Percentiles rank a stretch among this genome's conserved stretches.
phyloP scores from a whole-genome alignment of 768 basidiomycete genomes.

The Boletus insuetus region DNA sequence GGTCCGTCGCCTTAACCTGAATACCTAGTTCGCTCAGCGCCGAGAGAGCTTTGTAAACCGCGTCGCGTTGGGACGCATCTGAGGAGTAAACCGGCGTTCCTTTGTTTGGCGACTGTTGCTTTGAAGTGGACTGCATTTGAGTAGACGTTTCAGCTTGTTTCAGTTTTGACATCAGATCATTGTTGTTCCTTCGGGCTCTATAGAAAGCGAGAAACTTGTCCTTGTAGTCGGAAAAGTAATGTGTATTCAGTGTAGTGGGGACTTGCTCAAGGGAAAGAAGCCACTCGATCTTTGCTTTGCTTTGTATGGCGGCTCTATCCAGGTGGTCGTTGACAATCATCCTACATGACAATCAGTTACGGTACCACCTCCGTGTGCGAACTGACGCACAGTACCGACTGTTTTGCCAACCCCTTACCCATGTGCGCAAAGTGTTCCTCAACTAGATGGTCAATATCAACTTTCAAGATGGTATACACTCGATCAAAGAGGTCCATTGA shows the following conservation, averaged over 20 bases:
- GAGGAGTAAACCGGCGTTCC: too few relatives aligned
- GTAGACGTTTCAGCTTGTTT: not conserved
- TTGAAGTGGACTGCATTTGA: not conserved
- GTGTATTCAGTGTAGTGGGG: constrained; percentile 48
- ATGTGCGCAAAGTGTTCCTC: constrained; percentile 46
- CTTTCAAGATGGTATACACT: constrained; percentile 35
- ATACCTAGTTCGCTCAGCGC: constrained; percentile 21
- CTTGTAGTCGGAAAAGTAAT: constrained; percentile 46
- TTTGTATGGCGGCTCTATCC: constrained; percentile 36
- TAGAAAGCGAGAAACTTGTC: constrained; percentile 49
- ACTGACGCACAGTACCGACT: constrained; percentile 41
- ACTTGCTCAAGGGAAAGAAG: constrained; percentile 43
- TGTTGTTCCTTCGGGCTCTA: constrained; percentile 28
- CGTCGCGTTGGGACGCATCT: too few relatives aligned
- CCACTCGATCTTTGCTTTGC: constrained; percentile 43
- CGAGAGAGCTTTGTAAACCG: constrained; percentile 30
- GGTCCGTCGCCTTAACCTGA: constrained; percentile 36
- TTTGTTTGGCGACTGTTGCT: too few relatives aligned
- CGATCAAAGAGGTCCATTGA: constrained; percentile 40
- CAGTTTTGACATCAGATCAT: constrained; percentile 1
- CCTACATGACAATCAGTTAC: constrained; percentile 26
- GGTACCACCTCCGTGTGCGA: not conserved
- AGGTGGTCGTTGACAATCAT: constrained; percentile 47
- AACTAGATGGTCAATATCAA: constrained; percentile 41
- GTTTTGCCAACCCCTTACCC: constrained; percentile 48